Percentiles rank a stretch among this genome's conserved stretches.
Evolutionary conservation across 768 basidiomycete genomes (phyloP).

Genomic region (Kwoniella sp.): DNA sequence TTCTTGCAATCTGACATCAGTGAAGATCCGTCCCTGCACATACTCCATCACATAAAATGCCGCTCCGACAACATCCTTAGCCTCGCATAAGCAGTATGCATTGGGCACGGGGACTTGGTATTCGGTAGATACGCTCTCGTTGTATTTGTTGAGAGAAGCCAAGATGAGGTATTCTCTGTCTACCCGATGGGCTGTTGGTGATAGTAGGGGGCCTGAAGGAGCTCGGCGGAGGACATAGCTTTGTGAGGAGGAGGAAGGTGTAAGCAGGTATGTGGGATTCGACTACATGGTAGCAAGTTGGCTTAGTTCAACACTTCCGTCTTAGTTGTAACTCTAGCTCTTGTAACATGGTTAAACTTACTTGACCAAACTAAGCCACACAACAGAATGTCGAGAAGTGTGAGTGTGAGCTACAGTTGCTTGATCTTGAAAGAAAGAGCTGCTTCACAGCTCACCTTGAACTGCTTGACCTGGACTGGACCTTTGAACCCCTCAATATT

Average conservation of each 20-base stretch:
- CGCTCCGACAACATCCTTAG: constrained; percentile 74
- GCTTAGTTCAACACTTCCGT: too few species aligned
- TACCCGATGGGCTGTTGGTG: constrained; percentile 89
- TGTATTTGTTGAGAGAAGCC: constrained; percentile 73
- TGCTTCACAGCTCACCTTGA: constrained; percentile 66
- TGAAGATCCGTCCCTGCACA: constrained; percentile 89
- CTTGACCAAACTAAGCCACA: constrained; percentile 75
- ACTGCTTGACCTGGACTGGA: constrained; percentile 83
- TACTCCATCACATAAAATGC: constrained; percentile 98
- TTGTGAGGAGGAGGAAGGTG: constrained; percentile 66
- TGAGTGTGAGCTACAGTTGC: too few species aligned
- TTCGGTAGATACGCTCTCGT: constrained; percentile 59
- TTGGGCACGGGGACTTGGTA: constrained; percentile 76
- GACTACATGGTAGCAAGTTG: constrained; percentile 61
- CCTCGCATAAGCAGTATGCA: constrained; percentile 80
- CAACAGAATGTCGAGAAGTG: background rate
- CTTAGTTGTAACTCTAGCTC: too few species aligned
- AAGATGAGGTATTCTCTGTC: constrained; percentile 89
- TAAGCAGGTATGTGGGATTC: constrained; percentile 94
- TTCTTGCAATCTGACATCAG: constrained; percentile 75
- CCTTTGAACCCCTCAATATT: constrained; percentile 63
- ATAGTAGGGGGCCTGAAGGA: constrained; percentile 81
- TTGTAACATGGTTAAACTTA: too few species aligned
- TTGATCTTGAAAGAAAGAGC: too few species aligned
- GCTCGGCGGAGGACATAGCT: constrained; percentile 89